Conservation (phyloP, 148 eudicot genomes). For the Vaccinium macrocarpon region DNA sequence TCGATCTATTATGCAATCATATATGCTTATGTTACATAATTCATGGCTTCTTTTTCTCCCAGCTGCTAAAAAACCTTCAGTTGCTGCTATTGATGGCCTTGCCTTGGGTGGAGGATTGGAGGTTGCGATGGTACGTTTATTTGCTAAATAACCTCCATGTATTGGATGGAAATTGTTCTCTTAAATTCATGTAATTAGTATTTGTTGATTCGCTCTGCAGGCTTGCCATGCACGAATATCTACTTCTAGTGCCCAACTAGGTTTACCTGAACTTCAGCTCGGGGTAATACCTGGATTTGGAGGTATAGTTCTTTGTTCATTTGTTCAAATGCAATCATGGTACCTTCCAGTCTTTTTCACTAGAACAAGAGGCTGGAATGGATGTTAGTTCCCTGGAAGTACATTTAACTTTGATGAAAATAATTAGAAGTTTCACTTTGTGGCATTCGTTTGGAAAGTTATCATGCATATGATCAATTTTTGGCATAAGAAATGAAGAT, state of each 20-base stretch:
- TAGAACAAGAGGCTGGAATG: not conserved
- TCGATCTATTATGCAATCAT: not conserved
- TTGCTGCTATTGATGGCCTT: slow-evolving; percentile 94
- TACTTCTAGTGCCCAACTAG: slow-evolving; percentile 84
- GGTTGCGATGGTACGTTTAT: slow-evolving; percentile 83
- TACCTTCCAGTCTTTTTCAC: not conserved
- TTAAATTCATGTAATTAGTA: slow-evolving; percentile 1
- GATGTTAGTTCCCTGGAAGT: not conserved
- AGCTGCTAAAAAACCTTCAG: slow-evolving; percentile 93
- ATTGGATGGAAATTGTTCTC: not conserved
- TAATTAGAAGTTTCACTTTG: not conserved
- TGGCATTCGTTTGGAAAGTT: not conserved
- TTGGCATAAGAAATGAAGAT: not conserved
- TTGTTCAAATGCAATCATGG: not conserved
- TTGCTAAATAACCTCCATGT: not conserved
- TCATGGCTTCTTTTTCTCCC: slow-evolving; percentile 8
- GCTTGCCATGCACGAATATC: slow-evolving; percentile 94
- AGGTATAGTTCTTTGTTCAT: slow-evolving; percentile 46
- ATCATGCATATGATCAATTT: not conserved
- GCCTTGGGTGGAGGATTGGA: slow-evolving; percentile 97
- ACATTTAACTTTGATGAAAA: not conserved
- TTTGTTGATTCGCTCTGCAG: slow-evolving; percentile 27
- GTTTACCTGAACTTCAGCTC: slow-evolving; percentile 95
- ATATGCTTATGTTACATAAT: not conserved
- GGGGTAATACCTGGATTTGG: slow-evolving; percentile 96